phyloP scores from a whole-genome alignment of 1,284 basidiomycete genomes.

The Cystobasidium slooffiae region DNA sequence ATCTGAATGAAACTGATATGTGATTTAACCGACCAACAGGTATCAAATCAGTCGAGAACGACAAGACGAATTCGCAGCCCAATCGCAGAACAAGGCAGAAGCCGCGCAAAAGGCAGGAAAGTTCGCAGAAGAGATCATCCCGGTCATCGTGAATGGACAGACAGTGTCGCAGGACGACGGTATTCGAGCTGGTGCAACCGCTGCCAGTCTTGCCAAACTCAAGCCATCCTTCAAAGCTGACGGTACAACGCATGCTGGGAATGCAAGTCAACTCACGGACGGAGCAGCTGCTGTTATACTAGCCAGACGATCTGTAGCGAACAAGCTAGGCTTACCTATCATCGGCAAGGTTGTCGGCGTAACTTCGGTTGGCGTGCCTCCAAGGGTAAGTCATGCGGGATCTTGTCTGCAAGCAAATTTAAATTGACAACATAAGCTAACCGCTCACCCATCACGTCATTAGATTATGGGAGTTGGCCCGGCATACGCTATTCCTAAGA shows the following conservation, averaged over 20 bases:
- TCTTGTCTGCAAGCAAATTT: conserved; percentile 62
- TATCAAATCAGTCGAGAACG: conserved; percentile 78
- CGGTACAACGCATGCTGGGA: conserved; percentile 78
- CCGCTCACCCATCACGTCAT: no score
- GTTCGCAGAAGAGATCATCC: conserved; percentile 78
- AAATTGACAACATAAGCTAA: not conserved
- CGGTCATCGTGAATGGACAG: conserved; percentile 80
- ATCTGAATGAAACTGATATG: not conserved
- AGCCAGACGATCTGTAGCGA: conserved; percentile 85
- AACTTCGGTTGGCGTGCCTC: conserved; percentile 66
- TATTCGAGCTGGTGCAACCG: conserved; percentile 75
- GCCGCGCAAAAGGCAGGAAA: conserved; percentile 65
- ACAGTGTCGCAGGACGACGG: conserved; percentile 77
- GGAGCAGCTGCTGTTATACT: conserved; percentile 82
- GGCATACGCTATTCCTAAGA: conserved; percentile 85
- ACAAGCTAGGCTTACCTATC: conserved; percentile 86
- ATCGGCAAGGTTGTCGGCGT: conserved; percentile 89
- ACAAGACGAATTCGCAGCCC: conserved; percentile 82
- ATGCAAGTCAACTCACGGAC: conserved; percentile 80
- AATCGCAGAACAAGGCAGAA: conserved; percentile 77
- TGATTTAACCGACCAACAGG: conserved; percentile 44
- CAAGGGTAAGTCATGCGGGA: conserved; percentile 71
- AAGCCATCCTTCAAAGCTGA: conserved; percentile 81
- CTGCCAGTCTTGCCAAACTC: conserved; percentile 70
- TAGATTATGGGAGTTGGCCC: conserved; percentile 81